Evolutionary conservation across 2,329 filamentous ascomycete genomes (phyloP).

Genomic region (Akanthomyces uredinophilus): DNA sequence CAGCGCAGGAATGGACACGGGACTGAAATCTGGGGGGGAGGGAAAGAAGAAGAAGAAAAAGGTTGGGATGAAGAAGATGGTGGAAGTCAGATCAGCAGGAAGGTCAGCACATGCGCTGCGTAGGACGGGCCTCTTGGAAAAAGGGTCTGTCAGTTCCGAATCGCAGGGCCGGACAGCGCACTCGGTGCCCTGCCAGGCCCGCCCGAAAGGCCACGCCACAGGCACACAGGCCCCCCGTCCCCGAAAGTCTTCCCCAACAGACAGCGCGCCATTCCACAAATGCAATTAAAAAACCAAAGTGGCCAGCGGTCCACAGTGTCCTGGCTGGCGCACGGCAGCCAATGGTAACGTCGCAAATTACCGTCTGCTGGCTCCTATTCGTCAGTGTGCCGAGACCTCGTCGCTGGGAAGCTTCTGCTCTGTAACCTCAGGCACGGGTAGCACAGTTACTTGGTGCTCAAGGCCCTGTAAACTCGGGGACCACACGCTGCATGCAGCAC

Average conservation of each 20-base stretch:
- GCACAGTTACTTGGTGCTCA: background rate
- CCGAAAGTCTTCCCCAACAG: background rate
- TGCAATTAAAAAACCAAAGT: conserved; percentile 9
- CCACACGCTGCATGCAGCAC: background rate
- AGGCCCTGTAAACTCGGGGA: background rate
- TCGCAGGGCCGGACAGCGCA: conserved; percentile 9
- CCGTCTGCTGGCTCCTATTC: conserved; percentile 6
- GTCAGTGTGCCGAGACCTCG: background rate
- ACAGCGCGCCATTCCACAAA: background rate
- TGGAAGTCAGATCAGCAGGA: conserved; percentile 8
- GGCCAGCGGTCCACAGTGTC: conserved; percentile 4
- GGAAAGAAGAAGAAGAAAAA: background rate
- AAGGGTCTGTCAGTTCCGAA: conserved; percentile 12
- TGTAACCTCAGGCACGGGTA: too few species aligned
- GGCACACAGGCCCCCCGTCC: too few species aligned
- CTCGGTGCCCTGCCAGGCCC: background rate
- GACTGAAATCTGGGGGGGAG: background rate
- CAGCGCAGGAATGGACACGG: background rate
- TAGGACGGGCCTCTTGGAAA: conserved; percentile 1
- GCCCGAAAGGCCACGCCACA: background rate
- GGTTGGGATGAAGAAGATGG: conserved; percentile 4
- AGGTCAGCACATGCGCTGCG: conserved; percentile 3
- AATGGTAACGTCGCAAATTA: background rate
- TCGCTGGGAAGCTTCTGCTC: background rate
- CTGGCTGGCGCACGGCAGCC: background rate